A percentile compares a stretch with the other conserved stretches of the same genome.
phyloP scores from a whole-genome alignment of 2,329 filamentous ascomycete genomes.

The Penicillium sp. region DNA sequence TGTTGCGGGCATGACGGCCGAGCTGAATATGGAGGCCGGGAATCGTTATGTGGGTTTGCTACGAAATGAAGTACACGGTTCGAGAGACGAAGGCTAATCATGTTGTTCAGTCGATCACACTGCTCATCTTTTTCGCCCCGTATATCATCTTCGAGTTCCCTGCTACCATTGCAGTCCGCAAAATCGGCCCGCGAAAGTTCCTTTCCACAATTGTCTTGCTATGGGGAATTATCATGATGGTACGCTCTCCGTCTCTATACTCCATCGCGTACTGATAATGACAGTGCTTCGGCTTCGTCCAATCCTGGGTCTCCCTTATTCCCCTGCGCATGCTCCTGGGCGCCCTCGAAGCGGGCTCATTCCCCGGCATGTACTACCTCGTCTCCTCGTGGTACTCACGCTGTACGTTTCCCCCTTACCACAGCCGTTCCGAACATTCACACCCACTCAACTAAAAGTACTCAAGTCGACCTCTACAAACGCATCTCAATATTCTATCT shows the following conservation, averaged over 20 bases:
- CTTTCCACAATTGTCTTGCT: slow-evolving; percentile 33
- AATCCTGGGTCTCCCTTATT: slow-evolving; percentile 34
- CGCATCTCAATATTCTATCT: slow-evolving; percentile 54
- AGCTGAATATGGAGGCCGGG: too few species aligned
- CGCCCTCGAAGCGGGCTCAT: slow-evolving; percentile 55
- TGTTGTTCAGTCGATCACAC: slow-evolving; percentile 38
- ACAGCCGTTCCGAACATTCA: too few species aligned
- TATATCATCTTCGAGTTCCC: slow-evolving; percentile 38
- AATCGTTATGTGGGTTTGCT: slow-evolving; percentile 54
- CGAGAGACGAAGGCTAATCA: too few species aligned
- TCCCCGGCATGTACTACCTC: slow-evolving; percentile 72
- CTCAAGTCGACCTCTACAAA: slow-evolving; percentile 37
- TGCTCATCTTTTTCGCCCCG: slow-evolving; percentile 39
- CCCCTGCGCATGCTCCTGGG: slow-evolving; percentile 33
- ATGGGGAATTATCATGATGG: slow-evolving; percentile 37
- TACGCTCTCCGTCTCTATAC: slow-evolving; percentile 16
- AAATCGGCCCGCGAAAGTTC: slow-evolving; percentile 36
- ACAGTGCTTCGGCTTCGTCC: slow-evolving; percentile 37
- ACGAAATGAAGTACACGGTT: too few species aligned
- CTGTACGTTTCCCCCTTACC: slow-evolving; percentile 28
- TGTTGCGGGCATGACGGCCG: too few species aligned
- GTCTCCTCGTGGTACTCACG: slow-evolving; percentile 74
- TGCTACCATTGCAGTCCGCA: slow-evolving; percentile 36
- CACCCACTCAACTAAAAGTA: background rate
- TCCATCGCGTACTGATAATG: slow-evolving; percentile 11